Base-by-base conservation (phyloP, 164 flowering plant species). In the Piper longum region DNA sequence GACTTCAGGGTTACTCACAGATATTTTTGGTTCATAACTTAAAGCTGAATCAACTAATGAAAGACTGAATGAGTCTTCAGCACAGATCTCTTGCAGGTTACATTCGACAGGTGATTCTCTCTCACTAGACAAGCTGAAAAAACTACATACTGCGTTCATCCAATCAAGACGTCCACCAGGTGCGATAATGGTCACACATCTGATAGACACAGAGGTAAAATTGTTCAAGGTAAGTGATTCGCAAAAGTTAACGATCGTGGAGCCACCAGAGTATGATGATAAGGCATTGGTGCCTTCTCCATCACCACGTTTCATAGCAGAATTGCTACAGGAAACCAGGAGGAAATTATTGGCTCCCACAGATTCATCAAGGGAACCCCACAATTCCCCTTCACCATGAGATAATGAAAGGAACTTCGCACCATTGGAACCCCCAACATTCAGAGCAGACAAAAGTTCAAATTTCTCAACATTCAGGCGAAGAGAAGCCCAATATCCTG, bases 101-200 rank as follows among this genome's bases (percentile, higher is more conserved):
- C 59, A 16, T 36, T 71, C 71, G 63, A 52, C 72, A 42, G 66
- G 66, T 61, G 67, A 65, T 60, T 78, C 81, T 71, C 36, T 59
- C 67, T 79, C 81, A 45, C 71, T 62, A 17, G 84, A 76, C 62
- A 72, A 62, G 67, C 67, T 75, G 73, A 91, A 95, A 72, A 95
- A 86, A 59, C 79, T 74, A 57, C 64, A 63, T 67, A 91, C 68
- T 39, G 75, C 65, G 61, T 76, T 83, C 58, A 82, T 62, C 99
- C 99, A 95, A 80, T 95, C 96, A 72, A 89, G 67, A 18, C 98
- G 90, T 63, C 97, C 96, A 56, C 97, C 96, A 19, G 78, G 74
- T 56, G 96, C 95, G 66, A 85, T 71, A 64, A 95, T 62, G 48
- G 99, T 95, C 44, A 78, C 79, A 69, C 96, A 77, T 73, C 87